Evolutionary conservation across 2,329 filamentous ascomycete genomes (phyloP).

Genomic region (Neofusicoccum cordaticola): DNA sequence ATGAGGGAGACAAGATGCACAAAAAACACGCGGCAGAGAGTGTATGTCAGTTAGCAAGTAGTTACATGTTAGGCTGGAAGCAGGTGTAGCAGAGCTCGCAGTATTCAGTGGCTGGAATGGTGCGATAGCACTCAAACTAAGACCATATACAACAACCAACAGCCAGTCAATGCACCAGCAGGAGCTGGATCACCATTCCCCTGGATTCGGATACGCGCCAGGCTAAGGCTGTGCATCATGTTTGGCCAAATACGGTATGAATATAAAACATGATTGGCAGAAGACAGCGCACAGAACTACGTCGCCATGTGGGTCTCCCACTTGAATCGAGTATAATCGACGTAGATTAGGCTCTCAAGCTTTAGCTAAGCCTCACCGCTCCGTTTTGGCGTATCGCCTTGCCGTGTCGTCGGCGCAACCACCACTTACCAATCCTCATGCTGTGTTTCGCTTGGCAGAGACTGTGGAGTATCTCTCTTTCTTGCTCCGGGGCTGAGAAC

Average conservation of each 20-base stretch:
- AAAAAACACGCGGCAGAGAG: neutral
- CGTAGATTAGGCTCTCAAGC: neutral
- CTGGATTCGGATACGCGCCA: neutral
- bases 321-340: neutral
- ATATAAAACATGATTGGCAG: neutral
- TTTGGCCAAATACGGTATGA: neutral
- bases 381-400: neutral
- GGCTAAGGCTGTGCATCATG: neutral
- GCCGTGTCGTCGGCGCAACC: no score
- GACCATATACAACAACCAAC: neutral
- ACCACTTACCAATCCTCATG: neutral
- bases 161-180: neutral
- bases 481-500: neutral
- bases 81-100: neutral
- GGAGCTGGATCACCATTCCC: neutral
- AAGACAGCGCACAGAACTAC: neutral
- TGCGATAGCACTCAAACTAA: neutral
- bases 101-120: neutral
- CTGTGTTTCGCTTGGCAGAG: neutral
- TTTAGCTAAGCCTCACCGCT: neutral
- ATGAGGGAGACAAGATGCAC: neutral
- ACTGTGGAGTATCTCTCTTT: no score
- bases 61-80: neutral
- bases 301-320: neutral
- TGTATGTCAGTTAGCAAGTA: neutral